Evolutionary conservation across 2,329 filamentous ascomycete species (phyloP), one percentile per base, ranked within the genome.

Genomic region (Epichloe gansuensis): DNA sequence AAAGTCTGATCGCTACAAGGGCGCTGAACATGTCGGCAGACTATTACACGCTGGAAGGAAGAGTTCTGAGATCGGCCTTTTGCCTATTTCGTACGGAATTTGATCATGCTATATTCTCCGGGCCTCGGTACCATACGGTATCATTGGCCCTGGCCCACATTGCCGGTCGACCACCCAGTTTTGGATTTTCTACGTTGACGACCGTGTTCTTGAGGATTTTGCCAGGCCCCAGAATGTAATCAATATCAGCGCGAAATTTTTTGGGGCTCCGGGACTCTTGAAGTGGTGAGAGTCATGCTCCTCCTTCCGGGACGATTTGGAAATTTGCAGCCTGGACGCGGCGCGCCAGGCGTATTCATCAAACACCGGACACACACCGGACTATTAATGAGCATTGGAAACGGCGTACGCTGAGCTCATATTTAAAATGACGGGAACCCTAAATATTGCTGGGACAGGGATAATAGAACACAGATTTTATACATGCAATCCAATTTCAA

Each of bases 71-170:
- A 31, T 21, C 43, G 48, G 48, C 12, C 44, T 42, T 48, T 51
- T 46, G 6, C 43, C 43, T 47, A 28, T 49, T 35, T 45, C 11
- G 5, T 15, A 38, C 48, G 31, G 48, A 48, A 28, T 35, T 46
- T 51, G 15, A 38, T 48, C n/a, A 34, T 41, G 15, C 42, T 13
- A 34, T 42, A 46, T 41, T 52, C 41, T 41, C 53, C 50, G 49
- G n/a, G 46, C 50, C 53, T 52, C 53, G 50, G 53, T 31, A 48
- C 11, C 35, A 21, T 21, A 21, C 17, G 17, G 34, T n/a, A 15
- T 7, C 39, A n/a, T 41, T 25, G 17, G 39, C 37, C 15, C 28
- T 52, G 39, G 46, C 41, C 48, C 42, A 34, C 13, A 23, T 38
- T 35, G 43, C 45, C 43, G 47, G 39, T 21, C 38, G n/a, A 35